Percentiles rank a stretch among this genome's conserved stretches.
Evolutionary conservation across 176 grass and related monocot genomes (phyloP).

Genomic region (Areca catechu): DNA sequence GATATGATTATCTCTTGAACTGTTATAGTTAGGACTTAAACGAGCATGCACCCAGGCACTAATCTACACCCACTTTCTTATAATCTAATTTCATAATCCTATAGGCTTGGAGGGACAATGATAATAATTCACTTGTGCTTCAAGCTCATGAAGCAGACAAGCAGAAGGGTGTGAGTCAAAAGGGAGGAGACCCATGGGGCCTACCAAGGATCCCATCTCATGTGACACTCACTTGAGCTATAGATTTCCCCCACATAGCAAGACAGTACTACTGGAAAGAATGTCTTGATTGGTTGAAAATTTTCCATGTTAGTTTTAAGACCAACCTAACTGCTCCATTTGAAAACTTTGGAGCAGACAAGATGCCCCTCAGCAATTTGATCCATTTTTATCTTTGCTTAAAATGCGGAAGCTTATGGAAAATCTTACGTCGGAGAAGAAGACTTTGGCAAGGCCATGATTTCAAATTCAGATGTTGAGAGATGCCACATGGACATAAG

Average conservation of each 20-base stretch:
- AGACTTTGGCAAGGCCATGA: not conserved
- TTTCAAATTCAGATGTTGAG: conserved; percentile 2
- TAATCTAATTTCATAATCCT: too few relatives aligned
- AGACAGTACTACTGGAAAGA: conserved; percentile 25
- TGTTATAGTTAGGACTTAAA: not conserved
- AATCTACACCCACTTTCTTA: not conserved
- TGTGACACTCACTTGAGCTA: conserved; percentile 59
- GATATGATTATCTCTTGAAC: conserved; percentile 1
- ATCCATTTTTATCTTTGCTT: conserved; percentile 13
- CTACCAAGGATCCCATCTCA: conserved; percentile 25
- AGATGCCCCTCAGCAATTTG: not conserved
- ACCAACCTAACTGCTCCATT: conserved; percentile 52
- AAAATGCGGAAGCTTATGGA: not conserved
- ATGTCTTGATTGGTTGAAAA: conserved; percentile 26
- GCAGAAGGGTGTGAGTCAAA: conserved; percentile 54
- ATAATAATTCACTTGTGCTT: conserved; percentile 16
- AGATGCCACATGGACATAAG: too few relatives aligned
- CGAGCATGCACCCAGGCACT: not conserved
- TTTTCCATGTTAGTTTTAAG: conserved; percentile 14
- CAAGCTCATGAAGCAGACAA: conserved; percentile 20
- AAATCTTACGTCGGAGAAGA: conserved; percentile 5
- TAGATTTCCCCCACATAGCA: conserved; percentile 30
- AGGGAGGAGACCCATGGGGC: conserved; percentile 35
- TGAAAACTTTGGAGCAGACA: conserved; percentile 25
- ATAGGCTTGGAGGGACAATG: too few relatives aligned